phyloP scores from a whole-genome alignment of 2,329 filamentous ascomycete genomes.

The Fusarium zealandicum region DNA sequence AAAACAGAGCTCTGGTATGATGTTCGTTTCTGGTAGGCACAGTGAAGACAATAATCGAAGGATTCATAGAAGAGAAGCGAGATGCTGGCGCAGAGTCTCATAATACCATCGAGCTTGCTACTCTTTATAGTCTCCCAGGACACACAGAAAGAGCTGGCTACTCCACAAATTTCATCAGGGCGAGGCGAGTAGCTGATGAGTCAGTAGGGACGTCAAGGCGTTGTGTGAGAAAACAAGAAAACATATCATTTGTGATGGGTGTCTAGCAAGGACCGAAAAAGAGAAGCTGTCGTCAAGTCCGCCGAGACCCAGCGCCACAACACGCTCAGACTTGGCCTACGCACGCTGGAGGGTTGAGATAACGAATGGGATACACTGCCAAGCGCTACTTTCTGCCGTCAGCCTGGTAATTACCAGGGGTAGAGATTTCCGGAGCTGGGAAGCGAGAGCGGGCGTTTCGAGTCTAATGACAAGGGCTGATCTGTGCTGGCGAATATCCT shows the following conservation, averaged over 20 bases:
- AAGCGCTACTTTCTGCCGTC: too few species aligned
- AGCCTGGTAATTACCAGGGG: too few species aligned
- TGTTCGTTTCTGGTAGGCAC: neutral
- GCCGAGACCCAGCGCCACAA: neutral
- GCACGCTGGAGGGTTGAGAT: too few species aligned
- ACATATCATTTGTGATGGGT: neutral
- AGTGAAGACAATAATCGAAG: neutral
- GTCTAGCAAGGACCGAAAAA: neutral
- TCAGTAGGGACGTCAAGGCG: neutral
- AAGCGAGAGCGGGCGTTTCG: too few species aligned
- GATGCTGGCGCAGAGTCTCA: neutral
- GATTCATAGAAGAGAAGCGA: neutral
- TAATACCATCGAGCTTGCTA: neutral
- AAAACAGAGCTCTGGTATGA: neutral
- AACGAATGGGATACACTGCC: too few species aligned
- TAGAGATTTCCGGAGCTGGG: too few species aligned
- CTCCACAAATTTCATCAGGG: neutral
- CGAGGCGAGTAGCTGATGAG: neutral
- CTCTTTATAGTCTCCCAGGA: neutral
- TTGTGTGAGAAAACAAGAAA: neutral
- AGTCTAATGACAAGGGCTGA: too few species aligned
- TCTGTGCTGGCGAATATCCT: too few species aligned
- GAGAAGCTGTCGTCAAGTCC: neutral
- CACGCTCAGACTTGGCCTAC: too few species aligned
- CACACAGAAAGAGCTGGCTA: neutral